Conservation (phyloP, 2,329 filamentous ascomycete genomes). For the Stromatinia cepivora region DNA sequence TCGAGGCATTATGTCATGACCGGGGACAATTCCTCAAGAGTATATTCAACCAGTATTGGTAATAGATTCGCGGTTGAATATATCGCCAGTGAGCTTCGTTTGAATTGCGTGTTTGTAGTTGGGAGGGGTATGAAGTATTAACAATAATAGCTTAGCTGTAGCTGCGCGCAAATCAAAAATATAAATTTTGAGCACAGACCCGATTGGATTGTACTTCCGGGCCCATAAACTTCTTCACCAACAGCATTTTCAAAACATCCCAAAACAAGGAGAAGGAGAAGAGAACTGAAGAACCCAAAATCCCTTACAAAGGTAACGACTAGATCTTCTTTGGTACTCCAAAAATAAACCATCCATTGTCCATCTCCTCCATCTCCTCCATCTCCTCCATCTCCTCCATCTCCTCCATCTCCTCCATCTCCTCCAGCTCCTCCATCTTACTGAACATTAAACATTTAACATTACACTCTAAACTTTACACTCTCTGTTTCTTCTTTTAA, state of each 20-base stretch:
- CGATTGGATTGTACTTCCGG: background rate
- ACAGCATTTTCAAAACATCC: background rate
- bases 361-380: background rate
- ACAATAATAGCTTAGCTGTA: too few relatives aligned
- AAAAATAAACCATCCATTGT: conserved; percentile 1
- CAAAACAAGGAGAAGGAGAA: conserved; percentile 1
- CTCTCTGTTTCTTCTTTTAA: background rate
- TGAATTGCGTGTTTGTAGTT: background rate
- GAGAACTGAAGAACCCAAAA: background rate
- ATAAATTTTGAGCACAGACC: conserved; percentile 19
- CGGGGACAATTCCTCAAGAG: background rate
- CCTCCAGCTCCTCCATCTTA: background rate
- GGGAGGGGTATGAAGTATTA: background rate
- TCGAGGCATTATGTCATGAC: conserved; percentile 9
- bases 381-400: background rate
- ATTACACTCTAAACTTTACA: background rate
- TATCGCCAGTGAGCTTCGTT: background rate
- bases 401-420: background rate
- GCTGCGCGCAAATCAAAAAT: background rate
- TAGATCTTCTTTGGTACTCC: conserved; percentile 2
- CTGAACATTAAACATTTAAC: background rate
- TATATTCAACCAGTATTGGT: background rate
- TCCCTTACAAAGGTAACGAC: conserved; percentile 15
- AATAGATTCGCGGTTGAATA: background rate
- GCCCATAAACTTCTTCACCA: background rate